A percentile compares a stretch with the other conserved stretches of the same genome.
Conservation (phyloP, 129 eudicot genomes). For the Flaveria ramosissima region DNA sequence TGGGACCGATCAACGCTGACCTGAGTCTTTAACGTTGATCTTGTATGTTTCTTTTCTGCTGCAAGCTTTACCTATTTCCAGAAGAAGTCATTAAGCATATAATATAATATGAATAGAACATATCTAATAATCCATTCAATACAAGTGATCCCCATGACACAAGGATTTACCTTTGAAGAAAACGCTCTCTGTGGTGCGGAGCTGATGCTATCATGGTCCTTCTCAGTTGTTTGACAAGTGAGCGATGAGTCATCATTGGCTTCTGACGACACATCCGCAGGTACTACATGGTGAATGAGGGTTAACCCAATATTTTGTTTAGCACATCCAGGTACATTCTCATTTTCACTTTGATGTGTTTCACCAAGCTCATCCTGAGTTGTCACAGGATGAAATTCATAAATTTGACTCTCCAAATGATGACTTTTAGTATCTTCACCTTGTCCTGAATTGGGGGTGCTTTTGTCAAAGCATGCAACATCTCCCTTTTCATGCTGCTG, state of each 20-base stretch:
- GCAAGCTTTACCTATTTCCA: slow-evolving; percentile 43
- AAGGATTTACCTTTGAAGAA: slow-evolving; percentile 47
- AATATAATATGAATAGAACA: slow-evolving; percentile 1
- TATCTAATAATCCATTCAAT: background rate
- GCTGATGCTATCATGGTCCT: slow-evolving; percentile 37
- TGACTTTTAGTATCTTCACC: slow-evolving; percentile 34
- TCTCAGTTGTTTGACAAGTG: slow-evolving; percentile 34
- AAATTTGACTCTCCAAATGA: slow-evolving; percentile 35
- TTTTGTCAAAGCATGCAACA: slow-evolving; percentile 37
- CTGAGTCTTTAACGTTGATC: slow-evolving; percentile 34
- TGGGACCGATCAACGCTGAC: slow-evolving; percentile 35
- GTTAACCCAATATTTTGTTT: slow-evolving; percentile 34
- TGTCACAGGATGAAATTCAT: slow-evolving; percentile 29
- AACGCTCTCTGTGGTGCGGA: slow-evolving; percentile 22
- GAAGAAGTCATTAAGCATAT: background rate
- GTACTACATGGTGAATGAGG: slow-evolving; percentile 27
- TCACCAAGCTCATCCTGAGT: slow-evolving; percentile 40
- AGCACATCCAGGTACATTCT: slow-evolving; percentile 17
- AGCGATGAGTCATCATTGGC: slow-evolving; percentile 28
- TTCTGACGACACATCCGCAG: slow-evolving; percentile 30
- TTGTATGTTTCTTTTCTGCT: slow-evolving; percentile 37
- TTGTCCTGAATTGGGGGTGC: slow-evolving; percentile 27
- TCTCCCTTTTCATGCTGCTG: background rate
- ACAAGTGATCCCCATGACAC: slow-evolving; percentile 5
- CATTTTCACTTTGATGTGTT: slow-evolving; percentile 32